A percentile compares a stretch with the other conserved stretches of the same genome.
phyloP scores from a whole-genome alignment of 306 rosid species.

The Sindora glabra region DNA sequence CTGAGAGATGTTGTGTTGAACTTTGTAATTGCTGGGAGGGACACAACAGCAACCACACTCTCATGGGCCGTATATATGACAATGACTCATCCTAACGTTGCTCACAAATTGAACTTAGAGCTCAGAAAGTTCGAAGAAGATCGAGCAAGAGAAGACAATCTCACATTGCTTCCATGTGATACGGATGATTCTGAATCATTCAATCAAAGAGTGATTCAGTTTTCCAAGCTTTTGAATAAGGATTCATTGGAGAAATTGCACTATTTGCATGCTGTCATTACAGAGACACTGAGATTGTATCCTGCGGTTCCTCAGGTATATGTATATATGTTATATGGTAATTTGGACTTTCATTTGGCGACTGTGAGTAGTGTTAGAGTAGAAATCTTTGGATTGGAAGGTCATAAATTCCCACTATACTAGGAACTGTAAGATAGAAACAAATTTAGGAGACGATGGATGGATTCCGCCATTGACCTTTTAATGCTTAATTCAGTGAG shows the following conservation, averaged over 20 bases:
- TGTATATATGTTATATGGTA: no score
- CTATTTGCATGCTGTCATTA: constrained; percentile 79
- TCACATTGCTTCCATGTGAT: constrained; percentile 38
- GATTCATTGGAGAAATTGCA: constrained; percentile 60
- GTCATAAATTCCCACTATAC: no score
- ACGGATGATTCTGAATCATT: constrained; percentile 44
- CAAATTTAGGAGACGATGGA: no score
- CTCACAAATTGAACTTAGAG: constrained; percentile 66
- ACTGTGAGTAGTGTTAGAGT: not conserved
- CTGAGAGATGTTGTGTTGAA: constrained; percentile 82
- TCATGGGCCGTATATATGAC: constrained; percentile 92
- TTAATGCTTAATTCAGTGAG: no score
- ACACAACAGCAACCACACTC: constrained; percentile 88
- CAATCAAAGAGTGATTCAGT: constrained; percentile 49
- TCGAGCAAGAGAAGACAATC: constrained; percentile 46
- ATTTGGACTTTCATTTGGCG: not conserved
- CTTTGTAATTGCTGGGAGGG: constrained; percentile 97
- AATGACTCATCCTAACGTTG: constrained; percentile 61
- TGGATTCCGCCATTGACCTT: no score
- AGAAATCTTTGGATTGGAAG: no score
- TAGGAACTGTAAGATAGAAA: no score
- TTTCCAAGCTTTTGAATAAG: constrained; percentile 49
- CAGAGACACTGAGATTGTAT: constrained; percentile 82
- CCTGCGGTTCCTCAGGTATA: constrained; percentile 97
- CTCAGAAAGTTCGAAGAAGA: constrained; percentile 59